These are phyloP conservation scores for Alnus glutinosa DNA, from an alignment of 306 rosid genomes.

Conservation along the genomic window DNA sequence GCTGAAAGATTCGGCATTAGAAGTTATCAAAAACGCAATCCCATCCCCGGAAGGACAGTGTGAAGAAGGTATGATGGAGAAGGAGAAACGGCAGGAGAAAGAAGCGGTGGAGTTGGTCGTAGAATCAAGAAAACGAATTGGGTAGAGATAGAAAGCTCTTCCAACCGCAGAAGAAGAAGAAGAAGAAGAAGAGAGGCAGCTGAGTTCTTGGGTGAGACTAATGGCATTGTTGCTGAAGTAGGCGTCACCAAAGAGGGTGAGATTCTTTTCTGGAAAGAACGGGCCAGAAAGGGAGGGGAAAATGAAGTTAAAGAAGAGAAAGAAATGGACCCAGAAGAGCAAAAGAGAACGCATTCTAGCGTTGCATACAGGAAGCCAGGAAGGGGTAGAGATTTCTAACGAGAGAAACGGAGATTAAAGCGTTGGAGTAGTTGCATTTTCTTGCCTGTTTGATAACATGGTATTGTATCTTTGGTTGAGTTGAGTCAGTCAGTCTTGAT, in stretches of 20 bases:
- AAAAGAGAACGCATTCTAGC: slow-evolving; percentile 30
- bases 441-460: background rate
- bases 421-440: background rate
- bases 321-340: slow-evolving; percentile 27
- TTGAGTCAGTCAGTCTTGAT: background rate
- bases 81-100: slow-evolving; percentile 65
- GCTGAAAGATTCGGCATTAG: slow-evolving; percentile 39
- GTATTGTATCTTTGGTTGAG: background rate
- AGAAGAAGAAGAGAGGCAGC: slow-evolving; percentile 40
- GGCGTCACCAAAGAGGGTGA: slow-evolving; percentile 82
- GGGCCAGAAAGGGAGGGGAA: slow-evolving; percentile 31
- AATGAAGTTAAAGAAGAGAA: slow-evolving; percentile 26
- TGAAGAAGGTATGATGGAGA: slow-evolving; percentile 57
- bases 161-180: slow-evolving; percentile 49
- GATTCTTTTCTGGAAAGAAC: slow-evolving; percentile 38
- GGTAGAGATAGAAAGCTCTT: slow-evolving; percentile 63
- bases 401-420: background rate
- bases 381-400: background rate
- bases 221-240: slow-evolving; percentile 48
- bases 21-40: slow-evolving; percentile 59
- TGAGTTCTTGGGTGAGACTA: slow-evolving; percentile 55
- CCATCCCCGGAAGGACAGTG: slow-evolving; percentile 66
- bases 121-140: slow-evolving; percentile 72
- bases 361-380: background rate
- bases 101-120: slow-evolving; percentile 56